Evolutionary conservation across 2,329 filamentous ascomycete species (phyloP).

Genomic region (Alternaria tenuissima): DNA sequence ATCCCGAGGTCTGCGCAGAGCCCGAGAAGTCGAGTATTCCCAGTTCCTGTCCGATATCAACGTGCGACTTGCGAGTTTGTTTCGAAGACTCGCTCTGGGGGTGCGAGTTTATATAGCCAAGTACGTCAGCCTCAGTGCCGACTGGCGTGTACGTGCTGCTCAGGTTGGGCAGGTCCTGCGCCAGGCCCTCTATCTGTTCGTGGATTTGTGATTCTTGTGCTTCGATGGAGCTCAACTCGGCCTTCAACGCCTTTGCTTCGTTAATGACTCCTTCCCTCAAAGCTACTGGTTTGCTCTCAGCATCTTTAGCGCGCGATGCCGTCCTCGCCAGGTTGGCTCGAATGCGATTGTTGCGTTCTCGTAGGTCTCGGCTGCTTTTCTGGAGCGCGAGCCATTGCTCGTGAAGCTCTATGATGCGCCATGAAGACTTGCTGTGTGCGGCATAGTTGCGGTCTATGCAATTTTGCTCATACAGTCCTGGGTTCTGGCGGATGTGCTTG

Average conservation of each 20-base stretch:
- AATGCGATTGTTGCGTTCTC: constrained; percentile 72
- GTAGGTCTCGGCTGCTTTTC: constrained; percentile 65
- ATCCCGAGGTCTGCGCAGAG: constrained; percentile 83
- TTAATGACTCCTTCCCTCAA: constrained; percentile 64
- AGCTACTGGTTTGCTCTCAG: constrained; percentile 45
- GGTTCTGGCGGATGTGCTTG: constrained; percentile 88
- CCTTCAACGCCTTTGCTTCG: constrained; percentile 72
- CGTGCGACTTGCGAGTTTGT: constrained; percentile 74
- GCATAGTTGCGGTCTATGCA: constrained; percentile 86
- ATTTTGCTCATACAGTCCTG: constrained; percentile 81
- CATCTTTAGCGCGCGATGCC: constrained; percentile 37
- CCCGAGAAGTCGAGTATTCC: constrained; percentile 88
- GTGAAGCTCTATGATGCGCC: constrained; percentile 61
- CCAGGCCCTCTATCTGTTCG: constrained; percentile 75
- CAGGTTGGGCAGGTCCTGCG: constrained; percentile 83
- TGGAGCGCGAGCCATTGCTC: constrained; percentile 61
- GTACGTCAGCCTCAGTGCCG: constrained; percentile 69
- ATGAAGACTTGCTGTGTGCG: constrained; percentile 60
- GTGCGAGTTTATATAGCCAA: constrained; percentile 82
- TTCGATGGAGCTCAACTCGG: constrained; percentile 67
- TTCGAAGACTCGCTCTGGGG: constrained; percentile 51
- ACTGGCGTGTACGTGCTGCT: constrained; percentile 79
- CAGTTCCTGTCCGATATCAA: constrained; percentile 85
- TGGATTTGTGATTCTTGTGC: constrained; percentile 67
- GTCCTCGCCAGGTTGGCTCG: constrained; percentile 61